Percentiles rank a stretch among this genome's conserved stretches.
phyloP scores from a whole-genome alignment of 257 asterid species.

The Gardenia jasminoides region DNA sequence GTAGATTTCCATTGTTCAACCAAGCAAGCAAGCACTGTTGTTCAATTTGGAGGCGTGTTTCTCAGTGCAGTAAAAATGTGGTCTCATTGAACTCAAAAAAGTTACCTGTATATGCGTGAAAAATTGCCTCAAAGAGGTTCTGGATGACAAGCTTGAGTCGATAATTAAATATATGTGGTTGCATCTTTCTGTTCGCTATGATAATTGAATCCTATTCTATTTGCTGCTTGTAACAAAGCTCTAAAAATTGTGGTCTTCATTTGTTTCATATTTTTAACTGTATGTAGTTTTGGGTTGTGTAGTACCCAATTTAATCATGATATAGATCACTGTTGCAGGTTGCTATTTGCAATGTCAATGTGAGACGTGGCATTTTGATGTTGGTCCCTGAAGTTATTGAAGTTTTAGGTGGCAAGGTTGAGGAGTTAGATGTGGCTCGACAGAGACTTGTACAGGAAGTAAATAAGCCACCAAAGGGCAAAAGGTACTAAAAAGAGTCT shows the following conservation, averaged over 20 bases:
- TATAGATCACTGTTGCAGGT: constrained; percentile 43
- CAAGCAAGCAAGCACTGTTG: neutral
- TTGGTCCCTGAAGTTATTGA: constrained; percentile 89
- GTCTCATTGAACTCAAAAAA: neutral
- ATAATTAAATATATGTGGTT: no score
- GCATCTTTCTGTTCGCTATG: neutral
- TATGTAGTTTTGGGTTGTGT: neutral
- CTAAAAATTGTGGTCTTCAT: neutral
- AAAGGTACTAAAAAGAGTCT: constrained; percentile 47
- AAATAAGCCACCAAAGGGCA: constrained; percentile 95
- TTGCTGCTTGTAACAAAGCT: neutral
- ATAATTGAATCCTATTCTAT: neutral
- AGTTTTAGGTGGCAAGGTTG: constrained; percentile 81
- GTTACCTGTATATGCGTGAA: neutral
- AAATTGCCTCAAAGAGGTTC: no score
- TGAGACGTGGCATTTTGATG: constrained; percentile 84
- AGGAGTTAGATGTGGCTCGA: constrained; percentile 80
- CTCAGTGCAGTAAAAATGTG: neutral
- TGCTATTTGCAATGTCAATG: constrained; percentile 68
- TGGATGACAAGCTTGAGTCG: no score
- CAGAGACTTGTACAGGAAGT: constrained; percentile 78
- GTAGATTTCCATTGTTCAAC: no score
- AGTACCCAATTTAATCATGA: neutral
- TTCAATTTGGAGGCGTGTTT: neutral
- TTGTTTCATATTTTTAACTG: neutral